phyloP scores from a whole-genome alignment of 2,329 filamentous ascomycete species.

The Pestalotiopsis sp. region DNA sequence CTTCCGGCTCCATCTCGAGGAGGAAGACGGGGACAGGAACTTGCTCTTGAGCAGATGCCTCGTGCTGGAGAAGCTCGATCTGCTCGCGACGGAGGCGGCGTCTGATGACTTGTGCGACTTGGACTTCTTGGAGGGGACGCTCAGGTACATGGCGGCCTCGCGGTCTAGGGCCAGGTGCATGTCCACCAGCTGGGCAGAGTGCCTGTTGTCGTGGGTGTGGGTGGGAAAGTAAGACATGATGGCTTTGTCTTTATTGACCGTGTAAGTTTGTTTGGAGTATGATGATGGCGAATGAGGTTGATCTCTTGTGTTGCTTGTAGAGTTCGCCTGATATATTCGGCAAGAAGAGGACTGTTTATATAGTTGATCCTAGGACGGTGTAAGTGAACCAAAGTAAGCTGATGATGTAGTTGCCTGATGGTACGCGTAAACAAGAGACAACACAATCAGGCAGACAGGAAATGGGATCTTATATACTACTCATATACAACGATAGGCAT shows the following conservation, averaged over 20 bases:
- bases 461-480: constrained; percentile 1
- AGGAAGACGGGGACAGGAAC: background rate
- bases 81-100: background rate
- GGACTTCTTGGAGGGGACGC: background rate
- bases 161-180: background rate
- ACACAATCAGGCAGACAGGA: background rate
- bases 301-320: background rate
- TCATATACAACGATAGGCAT: background rate
- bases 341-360: background rate
- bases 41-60: constrained; percentile 7
- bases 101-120: constrained; percentile 7
- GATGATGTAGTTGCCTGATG: background rate
- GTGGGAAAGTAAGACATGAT: constrained; percentile 1
- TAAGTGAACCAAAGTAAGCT: background rate
- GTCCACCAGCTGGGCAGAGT: background rate
- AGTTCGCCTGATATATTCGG: background rate
- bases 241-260: background rate
- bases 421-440: background rate
- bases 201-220: constrained; percentile 3
- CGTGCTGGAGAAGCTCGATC: constrained; percentile 4
- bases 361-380: background rate
- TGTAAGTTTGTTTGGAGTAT: background rate
- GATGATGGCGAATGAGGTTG: background rate
- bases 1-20: background rate
- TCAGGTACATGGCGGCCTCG: background rate